Evolutionary conservation across 1,284 basidiomycete species (phyloP).

Genomic region (Rhodotorula sp.): DNA sequence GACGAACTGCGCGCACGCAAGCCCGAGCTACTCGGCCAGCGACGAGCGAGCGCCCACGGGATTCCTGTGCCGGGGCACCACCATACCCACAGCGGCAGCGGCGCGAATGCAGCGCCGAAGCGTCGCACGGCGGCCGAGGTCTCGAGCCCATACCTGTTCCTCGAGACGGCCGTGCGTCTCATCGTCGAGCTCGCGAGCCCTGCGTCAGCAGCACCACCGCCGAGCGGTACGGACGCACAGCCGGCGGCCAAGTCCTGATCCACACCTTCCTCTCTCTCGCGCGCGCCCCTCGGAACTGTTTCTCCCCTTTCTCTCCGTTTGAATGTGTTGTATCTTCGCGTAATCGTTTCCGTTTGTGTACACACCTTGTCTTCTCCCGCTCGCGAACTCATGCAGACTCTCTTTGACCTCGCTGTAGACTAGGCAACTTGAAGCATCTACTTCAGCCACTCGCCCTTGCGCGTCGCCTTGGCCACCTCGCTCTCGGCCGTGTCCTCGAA

Average conservation of each 20-base stretch:
- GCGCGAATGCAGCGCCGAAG: conserved; percentile 45
- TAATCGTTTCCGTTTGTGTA: no score
- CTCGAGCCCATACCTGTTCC: conserved; percentile 87
- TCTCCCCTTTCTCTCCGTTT: no score
- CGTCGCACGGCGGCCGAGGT: conserved; percentile 54
- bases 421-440: not conserved
- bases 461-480: conserved; percentile 62
- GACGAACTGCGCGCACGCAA: conserved; percentile 38
- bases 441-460: conserved; percentile 43
- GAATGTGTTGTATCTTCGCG: no score
- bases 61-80: not conserved
- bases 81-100: not conserved
- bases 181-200: conserved; percentile 56
- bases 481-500: conserved; percentile 63
- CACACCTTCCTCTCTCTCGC: no score
- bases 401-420: no score
- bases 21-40: conserved; percentile 25
- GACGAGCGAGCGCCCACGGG: not conserved
- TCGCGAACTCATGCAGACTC: no score
- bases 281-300: no score
- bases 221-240: no score
- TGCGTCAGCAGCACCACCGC: not conserved
- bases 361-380: no score
- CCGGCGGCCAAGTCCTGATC: no score
- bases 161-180: conserved; percentile 81